phyloP scores from a whole-genome alignment of 805 yeast species.

The Suhomyces emberorum region DNA sequence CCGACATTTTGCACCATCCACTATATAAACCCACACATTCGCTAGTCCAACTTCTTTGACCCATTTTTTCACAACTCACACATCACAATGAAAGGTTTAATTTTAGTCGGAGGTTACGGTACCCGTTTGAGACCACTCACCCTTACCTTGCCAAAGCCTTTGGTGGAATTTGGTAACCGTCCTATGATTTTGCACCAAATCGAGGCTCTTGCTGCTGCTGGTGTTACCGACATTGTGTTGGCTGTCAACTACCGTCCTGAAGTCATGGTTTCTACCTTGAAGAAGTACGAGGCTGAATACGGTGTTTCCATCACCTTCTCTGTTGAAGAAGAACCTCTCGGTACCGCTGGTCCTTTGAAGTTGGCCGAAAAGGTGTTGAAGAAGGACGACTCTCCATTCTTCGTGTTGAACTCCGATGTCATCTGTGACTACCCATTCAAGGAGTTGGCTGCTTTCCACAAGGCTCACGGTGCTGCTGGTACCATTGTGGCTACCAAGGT shows the following conservation, averaged over 20 bases:
- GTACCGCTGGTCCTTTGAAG: slow-evolving; percentile 98
- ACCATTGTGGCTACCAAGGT: slow-evolving; percentile 99
- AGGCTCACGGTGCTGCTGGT: slow-evolving; percentile 94
- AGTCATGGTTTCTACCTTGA: slow-evolving; percentile 93
- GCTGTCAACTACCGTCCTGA: slow-evolving; percentile 99
- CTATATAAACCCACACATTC: neutral
- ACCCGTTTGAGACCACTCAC: slow-evolving; percentile 99
- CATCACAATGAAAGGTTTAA: slow-evolving; percentile 81
- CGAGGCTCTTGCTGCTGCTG: slow-evolving; percentile 96
- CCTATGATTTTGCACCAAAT: slow-evolving; percentile 99
- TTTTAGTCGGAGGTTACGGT: slow-evolving; percentile 99
- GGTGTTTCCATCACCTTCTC: slow-evolving; percentile 95
- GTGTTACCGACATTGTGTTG: slow-evolving; percentile 96
- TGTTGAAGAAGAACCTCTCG: slow-evolving; percentile 98
- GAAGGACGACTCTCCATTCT: slow-evolving; percentile 95
- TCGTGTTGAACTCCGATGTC: slow-evolving; percentile 96
- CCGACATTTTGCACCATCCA: neutral
- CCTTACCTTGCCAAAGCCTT: slow-evolving; percentile 90
- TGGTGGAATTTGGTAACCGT: slow-evolving; percentile 97
- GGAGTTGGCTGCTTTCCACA: slow-evolving; percentile 90
- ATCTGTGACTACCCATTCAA: slow-evolving; percentile 97
- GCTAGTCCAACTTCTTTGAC: neutral
- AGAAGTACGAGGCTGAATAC: slow-evolving; percentile 91
- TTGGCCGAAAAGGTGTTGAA: slow-evolving; percentile 90
- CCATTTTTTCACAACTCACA: neutral